Conservation (phyloP, 768 basidiomycete genomes). For the Boletus bicolor region DNA sequence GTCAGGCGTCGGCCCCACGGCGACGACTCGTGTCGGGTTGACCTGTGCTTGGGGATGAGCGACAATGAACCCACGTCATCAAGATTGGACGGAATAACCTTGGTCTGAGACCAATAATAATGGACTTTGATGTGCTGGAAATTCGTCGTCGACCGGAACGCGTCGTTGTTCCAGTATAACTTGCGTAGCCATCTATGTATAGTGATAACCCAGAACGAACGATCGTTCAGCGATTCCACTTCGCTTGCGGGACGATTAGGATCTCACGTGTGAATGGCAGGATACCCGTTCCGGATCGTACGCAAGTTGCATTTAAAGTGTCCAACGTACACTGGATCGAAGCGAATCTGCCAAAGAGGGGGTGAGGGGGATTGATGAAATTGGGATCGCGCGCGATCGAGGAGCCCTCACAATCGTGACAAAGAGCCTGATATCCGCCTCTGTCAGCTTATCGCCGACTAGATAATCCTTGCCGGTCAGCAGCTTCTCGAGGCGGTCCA, state of each 20-base stretch:
- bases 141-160: slow-evolving; percentile 84
- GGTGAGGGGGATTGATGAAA: not conserved
- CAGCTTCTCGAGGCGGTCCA: slow-evolving; percentile 79
- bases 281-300: slow-evolving; percentile 83
- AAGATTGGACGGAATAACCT: slow-evolving; percentile 9
- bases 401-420: slow-evolving; percentile 75
- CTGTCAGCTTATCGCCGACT: slow-evolving; percentile 78
- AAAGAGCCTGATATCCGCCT: slow-evolving; percentile 82
- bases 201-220: not conserved
- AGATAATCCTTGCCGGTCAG: slow-evolving; percentile 80
- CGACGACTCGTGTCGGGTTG: slow-evolving; percentile 76
- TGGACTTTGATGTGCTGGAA: slow-evolving; percentile 70
- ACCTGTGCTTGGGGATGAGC: slow-evolving; percentile 43
- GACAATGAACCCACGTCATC: not conserved
- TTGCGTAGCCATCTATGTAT: slow-evolving; percentile 71
- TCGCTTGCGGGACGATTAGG: not conserved
- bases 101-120: slow-evolving; percentile 38
- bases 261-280: slow-evolving; percentile 60
- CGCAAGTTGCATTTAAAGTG: slow-evolving; percentile 95
- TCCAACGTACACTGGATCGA: slow-evolving; percentile 85
- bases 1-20: slow-evolving; percentile 67
- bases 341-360: slow-evolving; percentile 56
- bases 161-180: slow-evolving; percentile 87
- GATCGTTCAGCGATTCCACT: not conserved
- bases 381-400: not conserved